Evolutionary conservation across 225 moss, liverwort and hornwort genomes (phyloP).

Genomic region (Anthoceros angustus): DNA sequence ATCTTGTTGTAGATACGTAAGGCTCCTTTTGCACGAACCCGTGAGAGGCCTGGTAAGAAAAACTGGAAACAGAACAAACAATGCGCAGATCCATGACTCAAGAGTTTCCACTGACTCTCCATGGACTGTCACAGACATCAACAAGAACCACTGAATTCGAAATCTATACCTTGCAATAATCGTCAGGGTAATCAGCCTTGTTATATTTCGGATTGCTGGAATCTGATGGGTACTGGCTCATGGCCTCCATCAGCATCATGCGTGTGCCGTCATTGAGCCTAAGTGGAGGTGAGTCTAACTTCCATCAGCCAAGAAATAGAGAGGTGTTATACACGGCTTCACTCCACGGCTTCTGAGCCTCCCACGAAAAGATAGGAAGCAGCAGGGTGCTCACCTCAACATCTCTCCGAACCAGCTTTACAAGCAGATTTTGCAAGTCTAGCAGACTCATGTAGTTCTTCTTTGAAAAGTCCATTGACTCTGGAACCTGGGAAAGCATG

Average conservation of each 20-base stretch:
- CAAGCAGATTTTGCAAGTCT: conserved; percentile 60
- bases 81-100: background rate
- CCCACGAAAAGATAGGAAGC: background rate
- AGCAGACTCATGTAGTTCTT: conserved; percentile 64
- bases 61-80: conserved; percentile 31
- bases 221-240: conserved; percentile 62
- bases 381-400: conserved; percentile 24
- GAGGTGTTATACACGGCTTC: background rate
- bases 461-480: conserved; percentile 56
- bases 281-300: conserved; percentile 36
- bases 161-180: conserved; percentile 76
- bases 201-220: conserved; percentile 61
- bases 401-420: conserved; percentile 67
- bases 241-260: conserved; percentile 64
- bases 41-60: conserved; percentile 71
- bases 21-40: conserved; percentile 59
- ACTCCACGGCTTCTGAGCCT: background rate
- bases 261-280: conserved; percentile 43
- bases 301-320: conserved; percentile 10
- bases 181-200: conserved; percentile 44
- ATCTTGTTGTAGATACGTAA: conserved; percentile 75
- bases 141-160: too few species aligned
- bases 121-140: background rate
- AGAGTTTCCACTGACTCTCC: background rate
- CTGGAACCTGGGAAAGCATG: conserved; percentile 25